These are phyloP conservation scores for Tympanopsis confertula DNA, from an alignment of 2,329 filamentous ascomycete species.

Conservation along the genomic window DNA sequence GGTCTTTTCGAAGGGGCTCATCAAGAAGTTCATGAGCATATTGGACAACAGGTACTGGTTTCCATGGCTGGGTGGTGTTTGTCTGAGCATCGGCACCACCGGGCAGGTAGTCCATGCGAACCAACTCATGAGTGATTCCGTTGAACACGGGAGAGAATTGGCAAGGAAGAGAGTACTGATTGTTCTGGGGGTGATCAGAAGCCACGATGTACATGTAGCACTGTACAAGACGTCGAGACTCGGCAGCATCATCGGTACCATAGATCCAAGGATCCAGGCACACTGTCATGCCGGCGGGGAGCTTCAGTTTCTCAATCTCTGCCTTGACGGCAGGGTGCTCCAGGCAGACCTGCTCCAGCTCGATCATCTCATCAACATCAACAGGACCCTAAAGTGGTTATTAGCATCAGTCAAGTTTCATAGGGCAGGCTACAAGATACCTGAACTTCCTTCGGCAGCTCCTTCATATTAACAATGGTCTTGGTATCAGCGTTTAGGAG, in stretches of 20 bases:
- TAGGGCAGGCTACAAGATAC: conserved; percentile 32
- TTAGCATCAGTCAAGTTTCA: conserved; percentile 29
- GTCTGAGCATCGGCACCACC: neutral
- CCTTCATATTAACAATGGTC: conserved; percentile 18
- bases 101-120: neutral
- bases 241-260: conserved; percentile 26
- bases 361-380: conserved; percentile 46
- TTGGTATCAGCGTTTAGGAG: conserved; percentile 20
- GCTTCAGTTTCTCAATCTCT: conserved; percentile 44
- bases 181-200: neutral
- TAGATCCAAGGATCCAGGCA: conserved; percentile 56
- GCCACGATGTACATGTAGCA: conserved; percentile 19
- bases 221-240: conserved; percentile 22
- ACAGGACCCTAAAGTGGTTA: conserved; percentile 39
- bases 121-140: neutral
- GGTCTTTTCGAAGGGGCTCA: neutral
- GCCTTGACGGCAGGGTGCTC: conserved; percentile 41
- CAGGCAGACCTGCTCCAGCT: conserved; percentile 42
- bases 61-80: neutral
- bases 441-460: conserved; percentile 23
- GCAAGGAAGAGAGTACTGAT: neutral
- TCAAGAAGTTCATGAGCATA: neutral
- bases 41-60: neutral
- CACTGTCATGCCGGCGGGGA: conserved; percentile 42
- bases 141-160: neutral